These are phyloP conservation scores for Xylariaceae sp. DNA, from an alignment of 2,329 filamentous ascomycete genomes.

Conservation along the genomic window DNA sequence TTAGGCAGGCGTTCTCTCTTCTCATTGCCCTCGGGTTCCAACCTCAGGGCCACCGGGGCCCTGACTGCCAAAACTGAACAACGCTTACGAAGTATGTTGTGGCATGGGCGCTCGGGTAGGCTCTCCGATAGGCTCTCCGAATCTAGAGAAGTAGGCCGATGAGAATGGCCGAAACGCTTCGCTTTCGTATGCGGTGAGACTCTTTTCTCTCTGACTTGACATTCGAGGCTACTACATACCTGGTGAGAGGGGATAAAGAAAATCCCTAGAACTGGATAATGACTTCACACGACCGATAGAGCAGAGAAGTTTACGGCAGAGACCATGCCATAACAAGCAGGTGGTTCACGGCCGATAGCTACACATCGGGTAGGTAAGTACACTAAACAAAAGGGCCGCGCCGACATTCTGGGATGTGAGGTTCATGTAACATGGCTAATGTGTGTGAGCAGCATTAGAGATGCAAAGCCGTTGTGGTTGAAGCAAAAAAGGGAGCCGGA, in stretches of 20 bases:
- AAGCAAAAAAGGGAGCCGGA: neutral
- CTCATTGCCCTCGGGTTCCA: neutral
- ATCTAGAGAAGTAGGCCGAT: neutral
- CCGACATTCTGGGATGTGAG: neutral
- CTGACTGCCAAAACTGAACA: neutral
- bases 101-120: neutral
- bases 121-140: neutral
- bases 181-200: neutral
- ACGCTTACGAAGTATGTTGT: neutral
- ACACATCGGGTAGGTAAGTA: neutral
- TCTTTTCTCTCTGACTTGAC: no score
- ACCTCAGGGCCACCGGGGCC: neutral
- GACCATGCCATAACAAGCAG: neutral
- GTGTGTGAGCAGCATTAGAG: neutral
- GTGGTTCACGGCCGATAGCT: neutral
- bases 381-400: neutral
- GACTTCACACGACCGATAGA: neutral
- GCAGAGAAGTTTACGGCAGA: neutral
- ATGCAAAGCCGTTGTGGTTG: neutral
- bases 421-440: neutral
- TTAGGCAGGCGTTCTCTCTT: neutral
- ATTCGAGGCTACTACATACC: neutral
- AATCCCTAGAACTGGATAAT: slow-evolving; percentile 5
- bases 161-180: neutral
- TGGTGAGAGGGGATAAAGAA: neutral